Conservation (phyloP, 257 asterid genomes). For the Solanum piurae region DNA sequence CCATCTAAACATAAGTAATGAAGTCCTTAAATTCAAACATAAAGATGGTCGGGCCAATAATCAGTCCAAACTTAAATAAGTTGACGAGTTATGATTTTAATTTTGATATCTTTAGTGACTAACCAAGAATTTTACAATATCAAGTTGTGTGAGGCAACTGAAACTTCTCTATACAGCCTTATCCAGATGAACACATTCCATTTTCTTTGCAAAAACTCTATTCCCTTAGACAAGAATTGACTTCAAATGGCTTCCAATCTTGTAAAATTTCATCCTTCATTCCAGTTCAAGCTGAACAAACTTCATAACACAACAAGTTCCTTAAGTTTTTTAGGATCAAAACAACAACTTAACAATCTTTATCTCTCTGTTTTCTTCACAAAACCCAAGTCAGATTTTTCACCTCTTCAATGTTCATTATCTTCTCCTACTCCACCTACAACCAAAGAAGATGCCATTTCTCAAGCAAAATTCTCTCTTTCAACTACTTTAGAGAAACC, state of each 20-base stretch:
- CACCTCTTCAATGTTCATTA: slow-evolving; percentile 22
- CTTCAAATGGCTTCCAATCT: slow-evolving; percentile 32
- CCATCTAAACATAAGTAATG: too few relatives aligned
- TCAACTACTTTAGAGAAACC: slow-evolving; percentile 62
- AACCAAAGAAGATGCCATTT: slow-evolving; percentile 71
- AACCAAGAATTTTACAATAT: neutral
- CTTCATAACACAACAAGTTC: neutral
- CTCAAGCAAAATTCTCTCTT: slow-evolving; percentile 70
- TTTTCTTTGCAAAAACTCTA: neutral
- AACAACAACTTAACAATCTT: neutral
- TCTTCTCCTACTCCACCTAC: slow-evolving; percentile 67
- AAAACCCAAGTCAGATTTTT: slow-evolving; percentile 9
- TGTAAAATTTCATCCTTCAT: slow-evolving; percentile 11
- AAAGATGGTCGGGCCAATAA: too few relatives aligned
- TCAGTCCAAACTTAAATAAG: too few relatives aligned
- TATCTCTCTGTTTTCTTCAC: slow-evolving; percentile 5
- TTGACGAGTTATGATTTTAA: neutral
- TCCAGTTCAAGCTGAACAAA: slow-evolving; percentile 11
- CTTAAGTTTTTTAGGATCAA: neutral
- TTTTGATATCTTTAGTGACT: too few relatives aligned
- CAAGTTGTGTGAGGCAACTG: neutral
- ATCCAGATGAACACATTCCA: neutral
- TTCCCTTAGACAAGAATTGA: neutral
- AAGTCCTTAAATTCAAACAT: too few relatives aligned
- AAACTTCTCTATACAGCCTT: neutral